Base-by-base conservation (phyloP, 1,284 basidiomycete species). In the Moesziomyces globuligerus region DNA sequence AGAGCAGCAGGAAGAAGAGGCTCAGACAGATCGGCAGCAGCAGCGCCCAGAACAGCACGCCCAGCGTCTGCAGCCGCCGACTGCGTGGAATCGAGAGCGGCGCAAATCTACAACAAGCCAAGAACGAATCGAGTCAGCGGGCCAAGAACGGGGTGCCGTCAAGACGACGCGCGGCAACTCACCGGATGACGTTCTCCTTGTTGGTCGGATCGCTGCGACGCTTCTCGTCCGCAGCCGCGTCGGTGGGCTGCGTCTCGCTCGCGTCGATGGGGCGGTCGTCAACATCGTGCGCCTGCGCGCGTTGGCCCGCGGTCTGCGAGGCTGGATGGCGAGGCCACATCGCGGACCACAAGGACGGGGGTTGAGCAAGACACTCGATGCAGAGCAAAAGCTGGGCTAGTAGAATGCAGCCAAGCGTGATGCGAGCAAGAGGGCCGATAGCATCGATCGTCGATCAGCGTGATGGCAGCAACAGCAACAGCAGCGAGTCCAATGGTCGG, bases 1-100 rank as follows among this genome's bases (percentile, higher is more conserved):
- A 95, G 92, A 91, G 90, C 34, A 92, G 85, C 20, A 91, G 82
- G 48, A 95, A 86, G 85, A 93, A 97, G 41, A 88, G 44, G 69
- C 88, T 87, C 15, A 89, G 82, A 47, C 87, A 87, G 64, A 91
- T 86, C 3, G 91, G 88, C 48, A 97, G 88, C 77, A 90, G 85
- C 11, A 90, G 87, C 15, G 91, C 91, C 93, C 92, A 97, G 48
- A 90, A 77, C 11, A 94, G 90, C 38, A 98, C 94, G 0, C 76
- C 77, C 20, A 79, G 69, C 4, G 83, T 83, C 49, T 83, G 83
- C n/a, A 80, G 40, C 1, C 76, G 54, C 9, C 78, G 72, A 39
- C 70, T 72, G 23, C 68, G 67, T 8, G 80, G 80, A 11, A 81
- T 74, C 7, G 60, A 67, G 13, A 79, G 65, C 9, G 80, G 78